Percentiles rank a stretch among this genome's conserved stretches.
These are phyloP conservation scores for Paracoccidioides lutzii DNA, from an alignment of 2,329 filamentous ascomycete genomes.

Conservation along the genomic window DNA sequence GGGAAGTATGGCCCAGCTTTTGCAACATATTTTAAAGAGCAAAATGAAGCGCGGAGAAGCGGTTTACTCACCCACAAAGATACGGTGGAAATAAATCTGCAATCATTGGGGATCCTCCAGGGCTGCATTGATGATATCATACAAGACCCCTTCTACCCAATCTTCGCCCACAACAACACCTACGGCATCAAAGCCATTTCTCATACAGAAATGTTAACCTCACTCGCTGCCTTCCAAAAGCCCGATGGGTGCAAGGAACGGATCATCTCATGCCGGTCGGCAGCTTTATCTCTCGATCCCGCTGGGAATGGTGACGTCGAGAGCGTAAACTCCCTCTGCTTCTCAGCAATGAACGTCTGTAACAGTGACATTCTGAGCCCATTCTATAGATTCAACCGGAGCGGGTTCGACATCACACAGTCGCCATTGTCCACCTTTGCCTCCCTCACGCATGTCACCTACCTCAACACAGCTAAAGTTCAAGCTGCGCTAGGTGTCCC, in stretches of 20 bases:
- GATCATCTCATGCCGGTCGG: constrained; percentile 38
- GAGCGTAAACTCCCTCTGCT: constrained; percentile 35
- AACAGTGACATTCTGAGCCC: constrained; percentile 43
- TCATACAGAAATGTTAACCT: constrained; percentile 34
- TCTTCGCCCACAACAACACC: constrained; percentile 46
- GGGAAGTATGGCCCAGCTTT: constrained; percentile 33
- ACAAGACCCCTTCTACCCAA: constrained; percentile 36
- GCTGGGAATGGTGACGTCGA: constrained; percentile 33
- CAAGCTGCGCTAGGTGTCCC: constrained; percentile 47
- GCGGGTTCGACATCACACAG: constrained; percentile 47
- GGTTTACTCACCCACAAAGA: constrained; percentile 16
- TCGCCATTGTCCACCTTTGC: constrained; percentile 41
- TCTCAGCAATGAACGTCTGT: constrained; percentile 35
- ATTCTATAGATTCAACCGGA: constrained; percentile 36
- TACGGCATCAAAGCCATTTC: constrained; percentile 44
- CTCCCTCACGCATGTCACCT: constrained; percentile 40
- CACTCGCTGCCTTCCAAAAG: constrained; percentile 32
- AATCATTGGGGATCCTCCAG: constrained; percentile 45
- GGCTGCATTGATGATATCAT: constrained; percentile 50
- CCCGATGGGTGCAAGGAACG: constrained; percentile 43
- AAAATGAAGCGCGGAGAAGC: constrained; percentile 28
- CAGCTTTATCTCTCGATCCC: constrained; percentile 38
- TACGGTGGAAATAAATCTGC: constrained; percentile 34
- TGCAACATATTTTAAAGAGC: constrained; percentile 27
- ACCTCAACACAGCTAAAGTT: constrained; percentile 44